Base-by-base conservation (phyloP, 2,329 filamentous ascomycete genomes). In the Aureobasidium sp. region DNA sequence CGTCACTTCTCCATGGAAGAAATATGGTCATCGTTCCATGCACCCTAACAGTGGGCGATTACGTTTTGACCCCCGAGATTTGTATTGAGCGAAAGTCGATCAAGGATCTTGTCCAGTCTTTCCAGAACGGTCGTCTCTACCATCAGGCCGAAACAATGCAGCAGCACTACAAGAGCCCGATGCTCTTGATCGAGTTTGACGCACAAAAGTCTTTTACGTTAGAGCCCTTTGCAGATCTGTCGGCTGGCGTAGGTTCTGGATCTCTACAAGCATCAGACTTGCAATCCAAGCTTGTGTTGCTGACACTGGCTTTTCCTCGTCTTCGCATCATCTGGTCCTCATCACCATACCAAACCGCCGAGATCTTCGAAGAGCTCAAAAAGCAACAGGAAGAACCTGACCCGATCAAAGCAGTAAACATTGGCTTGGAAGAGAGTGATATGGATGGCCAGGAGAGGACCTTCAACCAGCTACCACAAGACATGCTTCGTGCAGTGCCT, bases 181-280 rank as follows among this genome's bases (percentile, higher is more conserved):
- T 97, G 84, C 85, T 99, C 7, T 84, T 99, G 48, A 97, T 99
- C 70, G 94, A 99, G 75, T 99, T 99, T 73, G 92, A 97, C 73
- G 89, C 96, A 72, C 93, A 96, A 78, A 97, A 96, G 74, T 93
- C 90, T 4, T 99, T 99, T 75, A 97, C 92, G 0, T 86, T 99
- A 17, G 94, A 81, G 59, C 79, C 79, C 0, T 82, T 82, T 64
- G 75, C 78, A 1, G 79, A 82, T 64, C 72, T 80, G 48, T 70
- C 84, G n/a, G 84, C 82, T 61, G 74, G 87, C 11, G 84, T 87
- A 64, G 82, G 88, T 53, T 84, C 85, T 59, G 82, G 87, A 0
- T 79, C 80, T 52, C 75, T 81, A 27, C 79, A 77, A 63, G 82
- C 85, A 0, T 87, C 87, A 39, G 94, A 97, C 71, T 80, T 97